A percentile compares a stretch with the other conserved stretches of the same genome.
These are phyloP conservation scores for Jatropha multifida DNA, from an alignment of 441 rosid species.

Conservation along the genomic window DNA sequence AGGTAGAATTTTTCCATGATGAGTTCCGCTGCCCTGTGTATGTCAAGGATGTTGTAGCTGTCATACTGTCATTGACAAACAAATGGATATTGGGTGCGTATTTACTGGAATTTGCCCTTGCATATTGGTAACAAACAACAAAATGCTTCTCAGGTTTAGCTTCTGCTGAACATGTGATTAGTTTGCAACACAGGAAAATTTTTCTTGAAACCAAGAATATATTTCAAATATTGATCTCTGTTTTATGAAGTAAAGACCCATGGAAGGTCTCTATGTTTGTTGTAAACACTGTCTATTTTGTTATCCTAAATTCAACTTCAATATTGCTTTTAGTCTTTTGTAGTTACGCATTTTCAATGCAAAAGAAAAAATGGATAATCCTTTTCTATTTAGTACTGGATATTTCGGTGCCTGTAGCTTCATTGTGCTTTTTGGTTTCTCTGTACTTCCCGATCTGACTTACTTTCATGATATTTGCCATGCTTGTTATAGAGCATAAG, in stretches of 20 bases:
- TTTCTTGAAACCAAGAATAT: neutral
- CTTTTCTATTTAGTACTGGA: neutral
- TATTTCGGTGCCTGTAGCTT: neutral
- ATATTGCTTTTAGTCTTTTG: neutral
- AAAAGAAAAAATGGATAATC: neutral
- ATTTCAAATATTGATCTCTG: neutral
- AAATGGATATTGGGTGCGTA: conserved; percentile 64
- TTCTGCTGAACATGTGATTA: neutral
- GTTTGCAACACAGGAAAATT: neutral
- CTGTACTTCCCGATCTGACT: conserved; percentile 8
- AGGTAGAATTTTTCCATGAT: conserved; percentile 66
- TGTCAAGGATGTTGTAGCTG: conserved; percentile 67
- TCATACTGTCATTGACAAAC: conserved; percentile 43
- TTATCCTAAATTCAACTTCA: neutral
- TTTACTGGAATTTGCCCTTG: neutral
- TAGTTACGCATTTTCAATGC: neutral
- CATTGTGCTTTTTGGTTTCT: neutral
- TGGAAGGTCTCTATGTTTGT: neutral
- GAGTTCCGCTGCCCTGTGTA: conserved; percentile 89
- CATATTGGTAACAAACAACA: neutral
- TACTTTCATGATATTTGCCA: conserved; percentile 6
- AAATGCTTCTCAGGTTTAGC: neutral
- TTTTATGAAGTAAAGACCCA: neutral
- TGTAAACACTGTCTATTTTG: neutral
- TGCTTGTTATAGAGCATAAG: conserved; percentile 49